phyloP scores from a whole-genome alignment of 1,139 yeast genomes.

The Debaryomycetaceae sp. region DNA sequence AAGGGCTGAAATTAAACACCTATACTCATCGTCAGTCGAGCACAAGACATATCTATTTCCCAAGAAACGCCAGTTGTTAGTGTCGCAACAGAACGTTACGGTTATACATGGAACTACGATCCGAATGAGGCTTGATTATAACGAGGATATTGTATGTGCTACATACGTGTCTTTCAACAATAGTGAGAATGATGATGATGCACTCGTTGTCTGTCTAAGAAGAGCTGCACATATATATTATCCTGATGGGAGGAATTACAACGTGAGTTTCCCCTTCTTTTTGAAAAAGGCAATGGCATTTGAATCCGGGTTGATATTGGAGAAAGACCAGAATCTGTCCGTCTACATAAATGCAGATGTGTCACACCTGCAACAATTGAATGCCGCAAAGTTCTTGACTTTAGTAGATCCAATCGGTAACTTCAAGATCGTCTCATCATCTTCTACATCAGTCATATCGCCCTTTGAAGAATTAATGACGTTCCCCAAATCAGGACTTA shows the following conservation, averaged over 20 bases:
- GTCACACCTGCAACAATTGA: conserved; percentile 20
- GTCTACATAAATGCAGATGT: conserved; percentile 8
- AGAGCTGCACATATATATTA: conserved; percentile 57
- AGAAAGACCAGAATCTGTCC: conserved; percentile 33
- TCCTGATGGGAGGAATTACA: conserved; percentile 53
- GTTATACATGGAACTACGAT: conserved; percentile 49
- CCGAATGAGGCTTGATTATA: conserved; percentile 47
- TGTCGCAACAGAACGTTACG: conserved; percentile 19
- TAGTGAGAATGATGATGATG: conserved; percentile 12
- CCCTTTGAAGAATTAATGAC: conserved; percentile 52
- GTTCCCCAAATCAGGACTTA: conserved; percentile 42
- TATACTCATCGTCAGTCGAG: conserved; percentile 13
- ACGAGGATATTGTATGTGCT: conserved; percentile 46
- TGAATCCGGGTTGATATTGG: conserved; percentile 62
- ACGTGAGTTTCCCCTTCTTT: conserved; percentile 61
- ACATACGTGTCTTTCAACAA: conserved; percentile 42
- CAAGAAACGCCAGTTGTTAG: conserved; percentile 26
- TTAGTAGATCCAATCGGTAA: conserved; percentile 70
- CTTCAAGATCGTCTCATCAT: conserved; percentile 61
- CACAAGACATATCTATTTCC: conserved; percentile 22
- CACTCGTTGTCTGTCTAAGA: conserved; percentile 48
- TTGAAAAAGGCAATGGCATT: conserved; percentile 55
- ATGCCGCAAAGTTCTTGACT: conserved; percentile 51
- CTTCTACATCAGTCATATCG: conserved; percentile 65
- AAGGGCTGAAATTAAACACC: conserved; percentile 13